Evolutionary conservation across 257 asterid genomes (phyloP), one percentile per base, ranked within the genome.

Genomic region (Craterostigma plantagineum): DNA sequence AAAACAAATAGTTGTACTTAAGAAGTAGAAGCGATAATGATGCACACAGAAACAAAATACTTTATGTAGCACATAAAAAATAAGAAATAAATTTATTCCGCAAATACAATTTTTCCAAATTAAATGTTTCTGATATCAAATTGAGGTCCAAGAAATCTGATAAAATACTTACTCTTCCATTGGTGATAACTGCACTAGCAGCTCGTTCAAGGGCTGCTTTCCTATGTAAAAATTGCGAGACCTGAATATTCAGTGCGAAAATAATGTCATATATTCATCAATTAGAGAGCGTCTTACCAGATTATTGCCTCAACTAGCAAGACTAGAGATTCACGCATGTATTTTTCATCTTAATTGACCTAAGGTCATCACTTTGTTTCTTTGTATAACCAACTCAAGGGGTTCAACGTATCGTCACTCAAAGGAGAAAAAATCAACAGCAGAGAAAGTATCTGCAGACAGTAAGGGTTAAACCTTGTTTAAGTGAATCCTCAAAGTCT

Each of bases 111-210:
- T 11, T 23, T 23, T 23, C 30, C 30, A 23, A 23, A 23, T 23
- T 23, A 23, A 23, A 23, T 23, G 30, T 23, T 23, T 23, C n/a
- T 23, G 30, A 6, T 2, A 23, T 23, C 30, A 23, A 23, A 23
- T 23, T 23, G 4, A 6, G 30, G 4, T 2, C 30, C 30, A 23
- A 23, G 30, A 23, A 23, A n/a, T n/a, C 6, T 23, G 30, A 23
- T 23, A 2, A 23, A 23, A 23, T 23, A 16, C 98, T 71, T 65
- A 90, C 99, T 72, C 95, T 83, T 56, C 99, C 99, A 69, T 83
- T 90, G 55, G 99, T 90, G 65, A 90, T 71, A 62, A 90, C 92
- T 42, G 91, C 95, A 54, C 69, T 80, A 49, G 48, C 64, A 43
- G 91, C 92, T 60, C 10, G 39, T 62, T 73, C 92, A 63, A 79